These are phyloP conservation scores for Schoenoplectus tabernaemontani DNA, from an alignment of 202 grass and related monocot species.

Conservation along the genomic window DNA sequence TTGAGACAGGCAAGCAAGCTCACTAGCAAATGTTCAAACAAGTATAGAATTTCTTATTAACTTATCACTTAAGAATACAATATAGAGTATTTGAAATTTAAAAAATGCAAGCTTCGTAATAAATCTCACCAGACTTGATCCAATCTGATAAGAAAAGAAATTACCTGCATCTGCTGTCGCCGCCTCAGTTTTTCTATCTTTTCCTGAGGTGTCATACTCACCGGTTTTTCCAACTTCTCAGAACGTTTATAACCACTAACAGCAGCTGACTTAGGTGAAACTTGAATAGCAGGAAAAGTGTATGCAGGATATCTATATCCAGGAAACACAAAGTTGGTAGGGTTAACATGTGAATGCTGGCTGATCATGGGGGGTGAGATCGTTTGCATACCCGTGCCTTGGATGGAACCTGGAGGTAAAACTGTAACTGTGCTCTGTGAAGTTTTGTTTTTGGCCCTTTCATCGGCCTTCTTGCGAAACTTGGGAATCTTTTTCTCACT, in stretches of 20 bases:
- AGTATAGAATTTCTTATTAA: neutral
- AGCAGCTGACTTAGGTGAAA: constrained; percentile 24
- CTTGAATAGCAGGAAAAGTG: constrained; percentile 25
- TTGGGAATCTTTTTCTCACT: constrained; percentile 37
- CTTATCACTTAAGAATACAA: constrained; percentile 2
- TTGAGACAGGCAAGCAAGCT: neutral
- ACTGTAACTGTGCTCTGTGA: constrained; percentile 8
- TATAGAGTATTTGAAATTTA: neutral
- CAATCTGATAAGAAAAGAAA: neutral
- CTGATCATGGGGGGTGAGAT: neutral
- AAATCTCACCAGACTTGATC: neutral
- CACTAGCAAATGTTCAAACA: neutral
- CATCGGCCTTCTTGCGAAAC: constrained; percentile 43
- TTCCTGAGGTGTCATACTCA: constrained; percentile 48
- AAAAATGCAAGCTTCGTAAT: neutral
- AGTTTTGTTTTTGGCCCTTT: constrained; percentile 44
- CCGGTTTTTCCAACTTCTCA: constrained; percentile 17
- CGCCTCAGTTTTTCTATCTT: constrained; percentile 49
- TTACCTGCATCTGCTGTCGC: constrained; percentile 44
- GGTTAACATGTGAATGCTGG: constrained; percentile 24
- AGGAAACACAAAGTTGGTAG: constrained; percentile 27
- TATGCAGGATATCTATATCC: constrained; percentile 31
- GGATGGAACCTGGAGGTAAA: constrained; percentile 4
- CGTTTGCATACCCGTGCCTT: neutral
- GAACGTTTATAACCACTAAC: constrained; percentile 14